A percentile compares a stretch with the other conserved stretches of the same genome.
Conservation (phyloP, 2,329 filamentous ascomycete genomes). For the Ophiocordyceps polyrhachis-furcata region DNA sequence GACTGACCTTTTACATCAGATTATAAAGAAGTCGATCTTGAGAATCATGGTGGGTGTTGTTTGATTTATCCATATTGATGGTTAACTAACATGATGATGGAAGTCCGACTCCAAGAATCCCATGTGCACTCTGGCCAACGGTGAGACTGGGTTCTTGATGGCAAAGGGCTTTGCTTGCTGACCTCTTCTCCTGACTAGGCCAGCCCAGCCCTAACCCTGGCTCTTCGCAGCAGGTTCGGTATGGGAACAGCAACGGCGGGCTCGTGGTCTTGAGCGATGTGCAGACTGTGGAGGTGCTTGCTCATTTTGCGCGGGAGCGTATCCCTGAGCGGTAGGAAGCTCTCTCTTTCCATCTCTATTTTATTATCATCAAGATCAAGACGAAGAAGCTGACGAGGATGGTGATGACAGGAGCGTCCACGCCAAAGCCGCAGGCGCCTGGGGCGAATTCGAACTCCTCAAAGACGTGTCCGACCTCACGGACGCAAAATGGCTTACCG, state of each 20-base stretch:
- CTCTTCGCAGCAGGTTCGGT: conserved; percentile 1
- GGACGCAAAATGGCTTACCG: conserved; percentile 28
- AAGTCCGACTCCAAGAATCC: background rate
- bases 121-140: background rate
- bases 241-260: conserved; percentile 13
- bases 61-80: no score
- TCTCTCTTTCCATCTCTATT: background rate
- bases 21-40: no score
- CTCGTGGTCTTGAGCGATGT: conserved; percentile 29
- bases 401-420: conserved; percentile 4
- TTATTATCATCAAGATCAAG: no score
- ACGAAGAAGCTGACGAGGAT: no score
- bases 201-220: conserved; percentile 9
- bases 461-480: conserved; percentile 35
- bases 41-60: background rate
- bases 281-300: conserved; percentile 33
- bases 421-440: conserved; percentile 16
- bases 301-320: conserved; percentile 38
- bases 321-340: conserved; percentile 29
- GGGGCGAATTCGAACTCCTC: conserved; percentile 35
- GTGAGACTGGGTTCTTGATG: no score
- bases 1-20: no score
- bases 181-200: conserved; percentile 2
- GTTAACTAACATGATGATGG: no score
- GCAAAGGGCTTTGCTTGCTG: background rate